Conservation (phyloP, 768 basidiomycete genomes). For the Trametes elegans region DNA sequence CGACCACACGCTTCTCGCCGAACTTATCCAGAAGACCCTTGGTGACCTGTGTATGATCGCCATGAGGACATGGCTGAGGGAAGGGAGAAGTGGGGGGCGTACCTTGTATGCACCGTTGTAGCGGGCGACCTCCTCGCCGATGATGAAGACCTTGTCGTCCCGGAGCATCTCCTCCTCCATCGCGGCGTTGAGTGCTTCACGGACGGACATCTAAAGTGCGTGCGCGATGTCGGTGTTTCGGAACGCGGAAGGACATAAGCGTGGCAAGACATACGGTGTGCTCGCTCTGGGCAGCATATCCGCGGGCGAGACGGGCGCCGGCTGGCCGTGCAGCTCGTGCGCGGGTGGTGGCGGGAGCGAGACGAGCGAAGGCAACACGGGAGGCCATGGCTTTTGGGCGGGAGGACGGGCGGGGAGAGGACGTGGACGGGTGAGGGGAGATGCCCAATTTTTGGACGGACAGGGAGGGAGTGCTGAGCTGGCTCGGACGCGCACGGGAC, state of each 20-base stretch:
- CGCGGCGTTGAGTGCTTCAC: conserved; percentile 94
- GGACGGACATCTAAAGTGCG: conserved; percentile 95
- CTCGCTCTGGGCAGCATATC: conserved; percentile 62
- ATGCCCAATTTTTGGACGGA: conserved; percentile 21
- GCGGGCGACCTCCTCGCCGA: conserved; percentile 97
- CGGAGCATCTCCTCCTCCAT: conserved; percentile 99
- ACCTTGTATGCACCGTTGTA: conserved; percentile 99
- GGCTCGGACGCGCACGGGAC: conserved; percentile 26
- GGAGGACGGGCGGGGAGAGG: conserved; percentile 27
- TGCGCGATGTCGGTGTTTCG: conserved; percentile 18
- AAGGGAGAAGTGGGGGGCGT: conserved; percentile 10
- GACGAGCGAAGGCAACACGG: conserved; percentile 62
- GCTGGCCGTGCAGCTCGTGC: conserved; percentile 44
- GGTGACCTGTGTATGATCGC: conserved; percentile 71
- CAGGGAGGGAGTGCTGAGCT: conserved; percentile 16
- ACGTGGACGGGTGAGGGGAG: conserved; percentile 25
- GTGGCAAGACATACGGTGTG: conserved; percentile 41
- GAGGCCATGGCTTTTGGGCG: conserved; percentile 51
- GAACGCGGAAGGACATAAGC: conserved; percentile 3
- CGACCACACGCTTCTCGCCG: conserved; percentile 96
- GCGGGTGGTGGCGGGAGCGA: conserved; percentile 47
- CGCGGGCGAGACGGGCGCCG: conserved; percentile 47
- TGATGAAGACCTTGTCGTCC: conserved; percentile 90
- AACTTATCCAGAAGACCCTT: conserved; percentile 99
- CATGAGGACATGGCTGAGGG: not conserved